Evolutionary conservation across 306 rosid genomes (phyloP), one percentile per base, ranked within the genome.

Genomic region (Trifolium repens): DNA sequence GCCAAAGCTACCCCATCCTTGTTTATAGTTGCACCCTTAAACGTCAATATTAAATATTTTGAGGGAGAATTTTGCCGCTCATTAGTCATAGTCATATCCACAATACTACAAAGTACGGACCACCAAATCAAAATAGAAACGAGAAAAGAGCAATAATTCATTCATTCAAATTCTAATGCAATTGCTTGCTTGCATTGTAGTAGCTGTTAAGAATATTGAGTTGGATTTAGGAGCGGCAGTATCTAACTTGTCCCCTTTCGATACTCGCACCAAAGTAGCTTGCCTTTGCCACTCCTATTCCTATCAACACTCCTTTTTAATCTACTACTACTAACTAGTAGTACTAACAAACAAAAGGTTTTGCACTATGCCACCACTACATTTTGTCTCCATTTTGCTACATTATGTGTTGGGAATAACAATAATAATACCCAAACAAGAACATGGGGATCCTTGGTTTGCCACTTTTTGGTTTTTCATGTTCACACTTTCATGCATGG

Each of bases 211-310:
- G 75, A 80, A 80, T 67, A 74, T 74, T 8, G 68, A 26, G 74
- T 42, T 76, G 7, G 54, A 73, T 70, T 5, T 42, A 14, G 80
- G 67, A 46, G 83, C 72, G 81, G 76, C 63, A 73, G 30, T n/a
- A 5, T 59, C 47, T 54, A 59, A 16, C 55, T 77, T 84, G 87
- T 80, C 84, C 59, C 60, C 71, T 72, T 26, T 80, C 1, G 82
- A 70, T 77, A 67, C 9, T 61, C 32, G 80, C 66, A 77, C 59
- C 69, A 71, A 71, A 60, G 63, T 67, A 65, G 79, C 12, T 61
- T 77, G 61, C 67, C 71, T 61, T 79, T 78, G 72, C 75, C 72
- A 14, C 71, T 54, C 52, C 73, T 12, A 69, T 63, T 24, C 67
- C 75, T 69, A 43, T 74, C 74, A 52, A 52, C 58, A 52, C 19